A percentile compares a stretch with the other conserved stretches of the same genome.
Evolutionary conservation across 306 rosid species (phyloP).

Genomic region (Benincasa hispida): DNA sequence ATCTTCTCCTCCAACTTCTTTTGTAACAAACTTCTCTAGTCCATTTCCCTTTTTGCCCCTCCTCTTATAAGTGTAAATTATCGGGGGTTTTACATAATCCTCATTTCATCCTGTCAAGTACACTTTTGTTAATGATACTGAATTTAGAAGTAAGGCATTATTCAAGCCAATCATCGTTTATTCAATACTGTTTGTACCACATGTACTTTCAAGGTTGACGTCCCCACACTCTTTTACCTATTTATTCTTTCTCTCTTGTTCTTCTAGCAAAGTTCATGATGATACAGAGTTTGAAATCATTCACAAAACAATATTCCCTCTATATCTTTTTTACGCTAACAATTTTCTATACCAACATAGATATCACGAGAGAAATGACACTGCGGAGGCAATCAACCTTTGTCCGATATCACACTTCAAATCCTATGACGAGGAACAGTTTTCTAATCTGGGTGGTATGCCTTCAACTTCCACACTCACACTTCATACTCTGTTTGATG

Average conservation of each 20-base stretch:
- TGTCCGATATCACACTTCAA: slow-evolving; percentile 56
- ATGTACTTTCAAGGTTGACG: not conserved
- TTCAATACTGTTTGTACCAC: not conserved
- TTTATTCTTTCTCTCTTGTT: not conserved
- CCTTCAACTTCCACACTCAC: slow-evolving; percentile 1
- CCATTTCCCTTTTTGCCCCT: too few relatives aligned
- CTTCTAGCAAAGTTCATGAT: not conserved
- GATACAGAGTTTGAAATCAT: not conserved
- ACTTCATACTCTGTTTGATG: not conserved
- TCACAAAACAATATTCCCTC: not conserved
- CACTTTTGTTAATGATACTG: not conserved
- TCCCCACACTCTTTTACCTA: not conserved
- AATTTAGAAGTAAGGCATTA: not conserved
- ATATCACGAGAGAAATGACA: slow-evolving; percentile 50
- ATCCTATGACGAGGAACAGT: slow-evolving; percentile 36
- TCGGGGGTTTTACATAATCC: too few relatives aligned
- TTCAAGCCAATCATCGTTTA: not conserved
- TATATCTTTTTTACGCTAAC: slow-evolving; percentile 6
- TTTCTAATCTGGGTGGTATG: slow-evolving; percentile 74
- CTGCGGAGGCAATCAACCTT: slow-evolving; percentile 77
- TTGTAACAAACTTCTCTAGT: too few relatives aligned
- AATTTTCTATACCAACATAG: slow-evolving; percentile 19
- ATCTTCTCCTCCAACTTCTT: too few relatives aligned
- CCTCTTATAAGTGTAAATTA: too few relatives aligned
- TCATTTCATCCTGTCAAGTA: not conserved